Evolutionary conservation across 805 yeast genomes (phyloP), one percentile per base, ranked within the genome.

Genomic region (Barnettozyma californica): DNA sequence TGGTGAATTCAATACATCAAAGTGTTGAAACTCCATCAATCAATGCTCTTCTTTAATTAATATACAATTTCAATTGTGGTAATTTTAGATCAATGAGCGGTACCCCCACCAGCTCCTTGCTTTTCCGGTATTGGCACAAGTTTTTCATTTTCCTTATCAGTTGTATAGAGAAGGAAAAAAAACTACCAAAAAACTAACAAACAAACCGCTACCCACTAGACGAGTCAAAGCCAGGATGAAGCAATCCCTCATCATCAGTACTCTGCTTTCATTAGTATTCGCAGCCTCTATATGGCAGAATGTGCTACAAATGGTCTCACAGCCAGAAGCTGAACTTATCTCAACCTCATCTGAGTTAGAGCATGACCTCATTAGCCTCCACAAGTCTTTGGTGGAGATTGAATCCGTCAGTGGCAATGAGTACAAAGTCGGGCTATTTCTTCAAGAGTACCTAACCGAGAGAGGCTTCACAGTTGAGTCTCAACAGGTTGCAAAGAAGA

Each of bases 381-480:
- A 61, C 46, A 61, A 59, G 39, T 53, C 54, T 2, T 51, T 61
- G 4, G 59, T 60, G 11, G 61, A 57, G n/a, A 59, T 52, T 33
- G 51, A 54, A n/a, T 61, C 65, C 1, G 34, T 59, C 9, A 46
- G 55, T 13, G 57, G 56, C 2, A 35, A 49, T 31, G 65, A 61
- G 45, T 16, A 34, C 5, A 50, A 52, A 26, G 57, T 59, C 14
- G 56, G 56, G 11, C 31, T 46, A 7, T 58, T 42, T 27, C 45
- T 61, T 2, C 7, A 41, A 5, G 18, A 40, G 1, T 61, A 61
- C 41, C 41, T 61, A 10, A 20, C 39, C 1, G 9, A 43, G 5
- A 53, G 50, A 34, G 84, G 83, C 2, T 70, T 80, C 47, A 78
- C 79, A 0, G 84, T 81, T 4, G 82, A 82, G 54, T 44, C 60